Base-by-base conservation (phyloP, 163 green algal genomes). In the Scenedesmus sp. region DNA sequence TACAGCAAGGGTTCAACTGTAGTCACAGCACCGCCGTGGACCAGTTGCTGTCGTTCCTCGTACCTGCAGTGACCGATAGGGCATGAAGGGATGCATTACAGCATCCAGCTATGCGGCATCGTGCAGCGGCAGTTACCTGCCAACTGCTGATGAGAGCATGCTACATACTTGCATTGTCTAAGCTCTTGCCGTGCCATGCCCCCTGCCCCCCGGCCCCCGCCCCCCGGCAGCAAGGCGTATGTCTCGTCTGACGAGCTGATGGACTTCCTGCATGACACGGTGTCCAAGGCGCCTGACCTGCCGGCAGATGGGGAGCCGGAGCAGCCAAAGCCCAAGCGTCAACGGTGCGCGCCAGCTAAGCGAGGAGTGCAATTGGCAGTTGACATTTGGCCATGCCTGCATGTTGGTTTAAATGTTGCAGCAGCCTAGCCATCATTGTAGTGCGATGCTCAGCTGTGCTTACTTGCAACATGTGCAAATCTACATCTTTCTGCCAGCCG, bases 231-330 rank as follows among this genome's bases (percentile, higher is more conserved):
- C 51, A 98, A 98, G 89, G 89, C 93, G 30, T 95, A 93, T n/a
- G 93, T 98, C 0, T 83, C 82, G 13, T 91, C 85, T 0, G 95
- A 98, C 37, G 76, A 93, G 22, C 94, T 92, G 20, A 91, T 98
- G 83, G 97, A 98, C 89, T 98, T 98, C 86, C 83, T 98, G 46
- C 94, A 96, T 46, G 95, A 96, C 18, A 93, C 93, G 0, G 95
- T 98, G 56, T 92, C 92, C 0, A 68, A 81, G 0, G 96, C 94
- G 0, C 93, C 96, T 20, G 96, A 98, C 84, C 93, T 98, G 53
- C 91, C 94, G 9, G 37, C 82, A 70, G 83, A 92, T 26, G 91
- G 91, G 0, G 88, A 87, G 43, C 16, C 72, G 0, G 84, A 93
- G 3, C 84, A 88, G 16, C 92, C 93, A 20, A 94, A 93, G 81